Evolutionary conservation across 2,329 filamentous ascomycete genomes (phyloP).

Genomic region (Sclerotiophoma versabilis): DNA sequence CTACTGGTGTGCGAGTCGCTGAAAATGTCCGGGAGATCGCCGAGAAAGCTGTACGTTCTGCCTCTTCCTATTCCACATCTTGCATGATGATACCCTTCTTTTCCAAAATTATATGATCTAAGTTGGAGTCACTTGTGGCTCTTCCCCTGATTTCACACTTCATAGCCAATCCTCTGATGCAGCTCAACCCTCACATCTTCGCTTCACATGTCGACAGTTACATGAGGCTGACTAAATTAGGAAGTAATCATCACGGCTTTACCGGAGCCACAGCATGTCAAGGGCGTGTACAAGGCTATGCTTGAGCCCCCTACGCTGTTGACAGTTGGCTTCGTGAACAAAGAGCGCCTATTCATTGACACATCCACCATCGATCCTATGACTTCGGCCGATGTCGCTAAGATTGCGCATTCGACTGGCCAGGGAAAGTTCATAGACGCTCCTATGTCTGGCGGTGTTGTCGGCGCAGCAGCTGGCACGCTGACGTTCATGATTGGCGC

Average conservation of each 20-base stretch:
- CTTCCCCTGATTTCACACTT: constrained; percentile 67
- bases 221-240: constrained; percentile 57
- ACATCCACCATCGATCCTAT: constrained; percentile 95
- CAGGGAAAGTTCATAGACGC: constrained; percentile 88
- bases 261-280: constrained; percentile 87
- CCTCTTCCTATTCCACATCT: constrained; percentile 10
- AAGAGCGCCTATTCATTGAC: constrained; percentile 85
- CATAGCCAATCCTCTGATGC: constrained; percentile 79
- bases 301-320: constrained; percentile 65
- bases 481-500: constrained; percentile 96
- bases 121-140: constrained; percentile 69
- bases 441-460: constrained; percentile 95
- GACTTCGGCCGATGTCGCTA: constrained; percentile 79
- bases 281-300: constrained; percentile 80
- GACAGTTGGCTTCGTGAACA: constrained; percentile 55
- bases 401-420: constrained; percentile 69
- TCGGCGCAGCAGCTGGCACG: constrained; percentile 85
- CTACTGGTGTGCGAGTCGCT: constrained; percentile 63
- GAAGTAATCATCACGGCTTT: constrained; percentile 87
- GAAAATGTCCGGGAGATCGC: constrained; percentile 67
- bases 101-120: constrained; percentile 70
- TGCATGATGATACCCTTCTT: constrained; percentile 58
- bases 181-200: constrained; percentile 15
- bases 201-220: constrained; percentile 1
- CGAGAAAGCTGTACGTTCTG: constrained; percentile 67